phyloP scores from a whole-genome alignment of 768 basidiomycete genomes.

The Leccinum incarnatum region DNA sequence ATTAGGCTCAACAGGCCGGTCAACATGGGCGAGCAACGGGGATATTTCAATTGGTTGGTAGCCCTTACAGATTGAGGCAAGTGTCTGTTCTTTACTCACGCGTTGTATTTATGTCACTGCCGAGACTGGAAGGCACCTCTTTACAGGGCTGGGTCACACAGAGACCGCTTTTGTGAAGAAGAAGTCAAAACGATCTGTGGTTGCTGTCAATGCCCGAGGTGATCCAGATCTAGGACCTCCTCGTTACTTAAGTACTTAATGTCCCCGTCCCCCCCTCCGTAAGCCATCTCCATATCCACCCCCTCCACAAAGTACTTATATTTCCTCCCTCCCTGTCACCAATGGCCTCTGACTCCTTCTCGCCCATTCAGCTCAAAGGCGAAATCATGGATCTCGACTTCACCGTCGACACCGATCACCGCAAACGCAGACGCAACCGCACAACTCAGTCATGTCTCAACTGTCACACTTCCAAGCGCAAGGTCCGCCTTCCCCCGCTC shows the following conservation, averaged over 20 bases:
- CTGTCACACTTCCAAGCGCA: constrained; percentile 93
- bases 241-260: constrained; percentile 53
- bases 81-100: constrained; percentile 31
- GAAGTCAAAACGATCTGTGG: constrained; percentile 26
- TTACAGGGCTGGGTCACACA: constrained; percentile 34
- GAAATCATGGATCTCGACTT: constrained; percentile 79
- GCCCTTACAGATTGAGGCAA: constrained; percentile 25
- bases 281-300: constrained; percentile 47
- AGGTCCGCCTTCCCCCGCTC: constrained; percentile 46
- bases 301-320: constrained; percentile 41
- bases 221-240: constrained; percentile 44
- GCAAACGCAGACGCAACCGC: constrained; percentile 86
- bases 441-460: constrained; percentile 86
- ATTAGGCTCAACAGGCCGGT: constrained; percentile 34
- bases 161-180: constrained; percentile 35
- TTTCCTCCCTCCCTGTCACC: constrained; percentile 36
- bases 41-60: constrained; percentile 13
- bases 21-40: constrained; percentile 16
- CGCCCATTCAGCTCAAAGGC: constrained; percentile 63
- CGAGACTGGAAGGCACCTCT: constrained; percentile 34
- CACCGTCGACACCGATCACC: constrained; percentile 67
- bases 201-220: constrained; percentile 35
- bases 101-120: constrained; percentile 36
- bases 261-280: constrained; percentile 43
- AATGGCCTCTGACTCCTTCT: constrained; percentile 54